phyloP scores from a whole-genome alignment of 2,329 filamentous ascomycete species.

The Ambrosiella xylebori region DNA sequence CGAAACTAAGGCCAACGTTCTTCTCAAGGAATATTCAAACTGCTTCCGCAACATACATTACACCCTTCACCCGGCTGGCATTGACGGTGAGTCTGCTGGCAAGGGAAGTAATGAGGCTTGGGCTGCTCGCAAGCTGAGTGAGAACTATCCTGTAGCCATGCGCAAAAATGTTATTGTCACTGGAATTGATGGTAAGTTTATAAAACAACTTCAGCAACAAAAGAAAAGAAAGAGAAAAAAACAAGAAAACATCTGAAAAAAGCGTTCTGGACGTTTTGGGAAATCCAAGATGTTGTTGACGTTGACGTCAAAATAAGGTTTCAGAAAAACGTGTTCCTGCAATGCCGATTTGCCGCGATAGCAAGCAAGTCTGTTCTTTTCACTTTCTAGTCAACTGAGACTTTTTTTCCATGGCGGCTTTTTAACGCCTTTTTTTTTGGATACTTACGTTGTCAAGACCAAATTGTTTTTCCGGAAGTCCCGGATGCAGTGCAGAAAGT shows the following conservation, averaged over 20 bases:
- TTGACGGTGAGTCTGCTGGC: slow-evolving; percentile 51
- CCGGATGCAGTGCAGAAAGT: no score
- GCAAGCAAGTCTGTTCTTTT: no score
- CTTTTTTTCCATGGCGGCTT: no score
- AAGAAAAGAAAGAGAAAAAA: neutral
- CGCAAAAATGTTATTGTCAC: slow-evolving; percentile 50
- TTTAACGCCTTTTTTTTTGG: no score
- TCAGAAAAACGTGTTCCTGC: no score
- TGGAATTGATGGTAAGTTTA: slow-evolving; percentile 49
- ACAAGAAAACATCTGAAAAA: neutral
- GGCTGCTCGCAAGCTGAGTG: slow-evolving; percentile 48
- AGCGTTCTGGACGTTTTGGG: neutral
- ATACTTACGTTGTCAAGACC: no score
- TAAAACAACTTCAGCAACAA: neutral
- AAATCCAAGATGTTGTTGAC: neutral
- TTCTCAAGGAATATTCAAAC: slow-evolving; percentile 45
- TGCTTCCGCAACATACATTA: slow-evolving; percentile 50
- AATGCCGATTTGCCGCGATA: no score
- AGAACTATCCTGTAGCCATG: slow-evolving; percentile 35
- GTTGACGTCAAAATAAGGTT: slow-evolving; percentile 2
- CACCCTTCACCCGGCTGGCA: slow-evolving; percentile 48
- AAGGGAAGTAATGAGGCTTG: slow-evolving; percentile 61
- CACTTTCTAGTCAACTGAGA: no score
- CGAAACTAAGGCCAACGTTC: slow-evolving; percentile 41
- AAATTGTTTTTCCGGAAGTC: no score